Evolutionary conservation across 495 filamentous ascomycete species (phyloP), one percentile per base, ranked within the genome.

Genomic region (Trichoderma orchidacearum): DNA sequence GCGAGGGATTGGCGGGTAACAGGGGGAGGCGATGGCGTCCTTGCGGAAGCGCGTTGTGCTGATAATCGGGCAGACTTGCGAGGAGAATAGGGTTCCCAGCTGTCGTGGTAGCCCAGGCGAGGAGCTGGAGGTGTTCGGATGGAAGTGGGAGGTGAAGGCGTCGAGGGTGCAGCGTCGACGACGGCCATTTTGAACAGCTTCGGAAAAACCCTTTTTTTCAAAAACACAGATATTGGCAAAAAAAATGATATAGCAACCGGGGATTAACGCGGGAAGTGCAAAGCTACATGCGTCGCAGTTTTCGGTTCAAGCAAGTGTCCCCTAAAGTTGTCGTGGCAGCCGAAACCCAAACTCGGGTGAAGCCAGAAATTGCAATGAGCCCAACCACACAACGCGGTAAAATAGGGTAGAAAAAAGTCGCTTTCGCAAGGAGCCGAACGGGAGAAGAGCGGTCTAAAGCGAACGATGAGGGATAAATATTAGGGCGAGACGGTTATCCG

Each of bases 91-190:
- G 84, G 84, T 57, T 84, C 78, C 68, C 82, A 86, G 56, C 70
- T 64, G 68, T 90, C 85, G 62, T 79, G 75, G 60, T 75, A 80
- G 56, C 85, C 85, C 70, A 82, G 79, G 41, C 77, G 80, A 18
- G 88, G 88, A 55, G 87, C 84, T 54, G 79, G 73, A 53, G 88
- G 88, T 31, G 82, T 81, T 54, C 75, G 74, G 56, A 84, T 35
- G 56, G 28, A 35, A 34, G 34, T 17, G 8, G 45, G 30, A 29
- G 56, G 48, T 27, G 56, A 53, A 29, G 56, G 56, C 34, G 56
- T 57, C 31, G 56, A 57, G 30, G 56, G 41, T 23, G 41, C 21
- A 48, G 41, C 30, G 21, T 27, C 32, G 23, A 55, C 23, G 53
- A n/a, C 38, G 21, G 53, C 31, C 53, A 55, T 55, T 54, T 18